Percentiles rank a stretch among this genome's conserved stretches.
phyloP scores from a whole-genome alignment of 495 filamentous ascomycete genomes.

The Penicillium herquei region DNA sequence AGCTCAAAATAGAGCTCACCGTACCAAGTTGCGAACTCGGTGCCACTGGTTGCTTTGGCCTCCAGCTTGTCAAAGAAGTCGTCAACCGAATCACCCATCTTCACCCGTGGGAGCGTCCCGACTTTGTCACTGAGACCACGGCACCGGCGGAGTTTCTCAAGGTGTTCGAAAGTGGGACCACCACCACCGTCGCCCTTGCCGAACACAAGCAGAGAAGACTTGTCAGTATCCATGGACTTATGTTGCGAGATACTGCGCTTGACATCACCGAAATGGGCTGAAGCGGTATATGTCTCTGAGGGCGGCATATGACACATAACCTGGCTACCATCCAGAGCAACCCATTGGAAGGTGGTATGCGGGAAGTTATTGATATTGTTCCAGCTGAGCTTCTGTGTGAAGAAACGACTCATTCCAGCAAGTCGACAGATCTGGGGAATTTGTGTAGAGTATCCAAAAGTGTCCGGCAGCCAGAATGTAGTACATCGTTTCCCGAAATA shows the following conservation, averaged over 20 bases:
- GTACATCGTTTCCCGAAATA: slow-evolving; percentile 83
- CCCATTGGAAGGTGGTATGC: slow-evolving; percentile 98
- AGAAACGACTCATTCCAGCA: slow-evolving; percentile 92
- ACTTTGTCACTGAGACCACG: slow-evolving; percentile 87
- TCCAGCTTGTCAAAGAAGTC: slow-evolving; percentile 89
- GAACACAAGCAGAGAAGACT: slow-evolving; percentile 85
- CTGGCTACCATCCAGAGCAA: slow-evolving; percentile 89
- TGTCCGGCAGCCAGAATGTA: slow-evolving; percentile 98
- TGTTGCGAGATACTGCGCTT: slow-evolving; percentile 87
- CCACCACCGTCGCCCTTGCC: slow-evolving; percentile 96
- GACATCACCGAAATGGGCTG: slow-evolving; percentile 93
- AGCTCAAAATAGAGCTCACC: slow-evolving; percentile 97
- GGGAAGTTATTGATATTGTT: slow-evolving; percentile 99
- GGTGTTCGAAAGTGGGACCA: slow-evolving; percentile 87
- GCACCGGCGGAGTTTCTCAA: slow-evolving; percentile 94
- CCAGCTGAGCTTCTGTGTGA: slow-evolving; percentile 94
- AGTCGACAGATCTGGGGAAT: slow-evolving; percentile 89
- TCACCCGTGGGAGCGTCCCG: slow-evolving; percentile 79
- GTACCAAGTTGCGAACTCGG: slow-evolving; percentile 91
- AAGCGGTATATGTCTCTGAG: slow-evolving; percentile 89
- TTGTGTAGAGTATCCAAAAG: slow-evolving; percentile 94
- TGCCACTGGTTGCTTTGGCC: slow-evolving; percentile 65
- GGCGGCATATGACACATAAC: slow-evolving; percentile 97
- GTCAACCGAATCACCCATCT: slow-evolving; percentile 91
- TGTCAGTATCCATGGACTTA: slow-evolving; percentile 90